Evolutionary conservation across 2,329 filamentous ascomycete species (phyloP).

Genomic region (Talaromyces amestolkiae): DNA sequence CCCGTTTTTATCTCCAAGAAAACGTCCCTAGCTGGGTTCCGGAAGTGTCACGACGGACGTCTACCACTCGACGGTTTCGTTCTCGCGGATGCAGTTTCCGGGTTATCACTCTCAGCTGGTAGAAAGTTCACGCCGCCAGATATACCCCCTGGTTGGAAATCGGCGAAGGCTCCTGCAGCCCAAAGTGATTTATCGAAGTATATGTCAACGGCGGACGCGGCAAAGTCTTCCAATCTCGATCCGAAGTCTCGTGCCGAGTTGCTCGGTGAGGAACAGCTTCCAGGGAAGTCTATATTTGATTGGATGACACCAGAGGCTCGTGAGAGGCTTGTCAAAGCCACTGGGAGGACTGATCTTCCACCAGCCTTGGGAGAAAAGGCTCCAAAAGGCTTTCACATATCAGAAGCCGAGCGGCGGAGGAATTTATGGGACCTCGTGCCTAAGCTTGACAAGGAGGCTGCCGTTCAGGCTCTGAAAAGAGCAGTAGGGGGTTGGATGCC

Average conservation of each 20-base stretch:
- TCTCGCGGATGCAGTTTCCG: slow-evolving; percentile 57
- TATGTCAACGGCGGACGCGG: slow-evolving; percentile 71
- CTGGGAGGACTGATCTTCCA: slow-evolving; percentile 74
- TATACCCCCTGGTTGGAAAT: slow-evolving; percentile 64
- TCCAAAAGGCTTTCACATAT: slow-evolving; percentile 62
- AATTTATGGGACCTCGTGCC: slow-evolving; percentile 61
- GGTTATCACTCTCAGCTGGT: slow-evolving; percentile 47
- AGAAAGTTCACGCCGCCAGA: slow-evolving; percentile 46
- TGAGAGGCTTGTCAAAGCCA: slow-evolving; percentile 70
- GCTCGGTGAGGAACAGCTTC: slow-evolving; percentile 75
- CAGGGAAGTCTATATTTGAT: slow-evolving; percentile 94
- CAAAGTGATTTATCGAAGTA: slow-evolving; percentile 45
- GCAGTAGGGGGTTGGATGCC: slow-evolving; percentile 70
- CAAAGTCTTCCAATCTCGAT: slow-evolving; percentile 72
- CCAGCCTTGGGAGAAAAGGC: slow-evolving; percentile 70
- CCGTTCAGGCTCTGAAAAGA: slow-evolving; percentile 65
- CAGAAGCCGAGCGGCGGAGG: slow-evolving; percentile 61
- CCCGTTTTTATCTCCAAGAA: slow-evolving; percentile 77
- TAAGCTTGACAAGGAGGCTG: slow-evolving; percentile 63
- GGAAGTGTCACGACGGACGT: slow-evolving; percentile 79
- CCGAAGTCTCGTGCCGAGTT: slow-evolving; percentile 73
- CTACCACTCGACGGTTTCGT: slow-evolving; percentile 78
- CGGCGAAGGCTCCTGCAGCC: slow-evolving; percentile 51
- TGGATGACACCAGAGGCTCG: slow-evolving; percentile 77
- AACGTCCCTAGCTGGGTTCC: slow-evolving; percentile 48